Base-by-base conservation (phyloP, 169 alveolate species). In the Condylostoma magnum region DNA sequence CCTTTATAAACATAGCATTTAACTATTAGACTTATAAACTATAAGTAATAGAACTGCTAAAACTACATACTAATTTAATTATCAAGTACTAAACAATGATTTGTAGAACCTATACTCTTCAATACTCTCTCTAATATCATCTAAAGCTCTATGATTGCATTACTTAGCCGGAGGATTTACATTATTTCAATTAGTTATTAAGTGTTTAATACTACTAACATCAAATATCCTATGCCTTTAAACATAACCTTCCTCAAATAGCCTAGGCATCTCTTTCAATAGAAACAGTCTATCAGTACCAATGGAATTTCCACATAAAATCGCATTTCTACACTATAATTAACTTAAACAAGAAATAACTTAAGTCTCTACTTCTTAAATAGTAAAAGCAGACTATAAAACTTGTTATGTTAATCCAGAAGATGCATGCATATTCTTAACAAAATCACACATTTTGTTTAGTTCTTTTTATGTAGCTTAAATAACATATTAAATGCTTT, bases 111-210 rank as follows among this genome's bases (percentile, higher is more conserved):
- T 57, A 27, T 89, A 75, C 58, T 92, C 95, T 43, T 79, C 82
- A 34, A 92, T 92, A 72, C 94, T 86, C 37, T 80, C 95, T 34
- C 57, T 43, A 6, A 92, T 89, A 58, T 92, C 96, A 53, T 86
- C 94, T 6, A 88, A 77, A 27, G 94, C 93, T 71, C 96, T 69
- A 79, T 88, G 96, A 22, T 33, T 38, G 28, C 60, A 68, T 66
- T 77, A 58, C 65, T 82, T 79, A 15, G 54, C 43, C 0, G 90
- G 89, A 0, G 46, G 60, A 3, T 79, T 51, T 33, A 65, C 46
- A 2, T 36, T 25, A 12, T 65, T 72, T 87, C 91, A 85, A 8
- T 86, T 51, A 37, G 56, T 37, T 31, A 82, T 65, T 5, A 86
- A 43, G 38, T 82, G 82, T 60, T 87, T 89, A 22, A 92, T 22